Evolutionary conservation across 2,329 filamentous ascomycete genomes (phyloP), one percentile per base, ranked within the genome.

Genomic region (Thelonectria discophora): DNA sequence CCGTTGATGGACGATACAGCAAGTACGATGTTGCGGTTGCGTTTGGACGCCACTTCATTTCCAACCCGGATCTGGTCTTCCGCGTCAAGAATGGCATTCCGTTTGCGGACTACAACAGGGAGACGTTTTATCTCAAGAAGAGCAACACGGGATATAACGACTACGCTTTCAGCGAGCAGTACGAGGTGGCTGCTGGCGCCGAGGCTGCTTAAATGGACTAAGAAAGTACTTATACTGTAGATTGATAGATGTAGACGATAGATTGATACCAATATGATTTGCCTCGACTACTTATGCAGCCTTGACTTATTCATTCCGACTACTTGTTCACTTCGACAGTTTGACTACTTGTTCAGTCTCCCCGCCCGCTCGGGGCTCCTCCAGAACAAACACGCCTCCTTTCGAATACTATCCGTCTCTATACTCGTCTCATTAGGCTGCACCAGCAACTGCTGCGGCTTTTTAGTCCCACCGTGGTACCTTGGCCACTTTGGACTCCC

Each of bases 41-140:
- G 1, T 76, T 78, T 58, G 76, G 76, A 0, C 67, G 76, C n/a
- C 73, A 72, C 57, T 78, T 74, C 40, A 72, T 76, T 6, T 72
- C 75, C 2, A 78, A 76, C 20, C 77, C 76, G 0, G 76, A 78
- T 7, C 58, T 78, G 17, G 72, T 78, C 1, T 81, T 76, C 67
- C 73, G 77, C n/a, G 52, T 81, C 2, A 73, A 75, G 72, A 60
- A 79, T 39, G 73, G 73, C 0, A 63, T 82, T 9, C 65, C 72
- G 1, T 62, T 82, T 12, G 71, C 69, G 6, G 68, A 72, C 8
- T 81, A 82, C 56, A 64, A 80, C 50, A 68, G 80, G 9, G 65
- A 74, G 0, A 74, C 70, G 0, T 82, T 84, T 55, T 83, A 84
- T 60, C 52, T 57, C 5, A 61, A 48, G 18, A 69, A 68, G 55